phyloP scores from a whole-genome alignment of 371 early-diverging fungal genomes.

The Mortierella sp. region DNA sequence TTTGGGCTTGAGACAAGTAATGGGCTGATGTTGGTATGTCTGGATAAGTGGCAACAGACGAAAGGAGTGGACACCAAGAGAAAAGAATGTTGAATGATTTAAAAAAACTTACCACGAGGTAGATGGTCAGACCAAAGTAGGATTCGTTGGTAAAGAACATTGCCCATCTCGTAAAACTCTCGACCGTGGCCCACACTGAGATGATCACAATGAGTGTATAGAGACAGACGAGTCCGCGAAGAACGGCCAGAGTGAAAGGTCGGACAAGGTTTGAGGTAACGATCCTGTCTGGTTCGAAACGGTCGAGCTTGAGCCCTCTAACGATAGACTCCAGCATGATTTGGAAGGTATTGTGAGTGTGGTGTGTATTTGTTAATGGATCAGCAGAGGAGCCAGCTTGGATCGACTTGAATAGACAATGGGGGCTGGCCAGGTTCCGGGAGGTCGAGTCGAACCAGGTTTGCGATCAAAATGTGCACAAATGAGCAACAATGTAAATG shows the following conservation, averaged over 20 bases:
- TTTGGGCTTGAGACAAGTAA: too few species aligned
- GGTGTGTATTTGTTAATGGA: neutral
- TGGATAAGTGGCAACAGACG: neutral
- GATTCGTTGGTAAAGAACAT: conserved; percentile 64
- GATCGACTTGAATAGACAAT: too few species aligned
- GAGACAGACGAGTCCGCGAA: conserved; percentile 56
- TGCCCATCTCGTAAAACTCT: conserved; percentile 46
- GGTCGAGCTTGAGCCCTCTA: conserved; percentile 48
- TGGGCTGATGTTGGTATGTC: neutral
- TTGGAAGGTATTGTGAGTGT: neutral
- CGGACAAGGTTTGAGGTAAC: conserved; percentile 67
- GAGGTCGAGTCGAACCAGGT: too few species aligned
- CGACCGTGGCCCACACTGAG: conserved; percentile 53
- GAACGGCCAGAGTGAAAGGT: conserved; percentile 54
- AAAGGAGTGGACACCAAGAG: too few species aligned
- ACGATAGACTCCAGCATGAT: neutral
- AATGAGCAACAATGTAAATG: too few species aligned
- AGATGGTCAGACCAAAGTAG: conserved; percentile 63
- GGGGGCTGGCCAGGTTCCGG: too few species aligned
- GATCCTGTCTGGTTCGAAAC: conserved; percentile 64
- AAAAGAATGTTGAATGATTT: too few species aligned
- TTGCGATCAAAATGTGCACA: too few species aligned
- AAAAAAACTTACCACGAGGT: conserved; percentile 59
- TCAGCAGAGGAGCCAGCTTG: neutral
- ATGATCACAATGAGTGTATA: conserved; percentile 61